Conservation (phyloP, 345 rosid species). For the Crucihimalaya himalaica region DNA sequence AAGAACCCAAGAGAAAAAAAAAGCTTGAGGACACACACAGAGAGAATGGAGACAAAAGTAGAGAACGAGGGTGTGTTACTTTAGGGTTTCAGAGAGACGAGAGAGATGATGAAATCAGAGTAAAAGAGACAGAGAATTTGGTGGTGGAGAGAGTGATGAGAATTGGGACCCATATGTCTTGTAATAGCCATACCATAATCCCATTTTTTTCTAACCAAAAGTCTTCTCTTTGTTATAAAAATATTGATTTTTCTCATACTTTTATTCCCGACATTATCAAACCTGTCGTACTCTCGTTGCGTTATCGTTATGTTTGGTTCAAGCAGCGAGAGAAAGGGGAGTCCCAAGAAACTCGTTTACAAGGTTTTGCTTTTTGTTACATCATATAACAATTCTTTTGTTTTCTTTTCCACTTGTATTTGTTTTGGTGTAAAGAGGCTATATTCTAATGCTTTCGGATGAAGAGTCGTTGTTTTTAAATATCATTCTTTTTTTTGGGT, state of each 20-base stretch:
- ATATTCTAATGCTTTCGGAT: constrained; percentile 23
- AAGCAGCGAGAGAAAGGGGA: constrained; percentile 17
- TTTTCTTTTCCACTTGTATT: constrained; percentile 19
- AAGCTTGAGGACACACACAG: constrained; percentile 7
- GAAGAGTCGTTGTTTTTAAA: constrained; percentile 14
- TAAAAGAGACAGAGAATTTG: constrained; percentile 8
- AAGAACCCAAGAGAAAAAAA: constrained; percentile 5
- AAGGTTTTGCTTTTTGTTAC: constrained; percentile 30
- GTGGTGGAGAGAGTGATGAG: constrained; percentile 38
- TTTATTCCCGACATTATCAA: constrained; percentile 39
- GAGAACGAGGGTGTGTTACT: constrained; percentile 10
- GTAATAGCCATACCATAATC: constrained; percentile 34
- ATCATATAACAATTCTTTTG: not conserved
- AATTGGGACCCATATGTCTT: constrained; percentile 42
- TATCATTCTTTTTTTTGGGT: not conserved
- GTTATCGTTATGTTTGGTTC: constrained; percentile 24
- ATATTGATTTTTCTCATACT: not conserved
- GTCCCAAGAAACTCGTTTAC: constrained; percentile 38
- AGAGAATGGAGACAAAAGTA: constrained; percentile 23
- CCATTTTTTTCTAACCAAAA: constrained; percentile 22
- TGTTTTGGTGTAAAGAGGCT: constrained; percentile 18
- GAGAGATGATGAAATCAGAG: constrained; percentile 1
- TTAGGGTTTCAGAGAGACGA: constrained; percentile 28
- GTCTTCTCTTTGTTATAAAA: constrained; percentile 29
- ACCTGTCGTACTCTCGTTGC: constrained; percentile 38